Evolutionary conservation across 2,329 filamentous ascomycete species (phyloP), one percentile per base, ranked within the genome.

Genomic region (Cadophora sp.): DNA sequence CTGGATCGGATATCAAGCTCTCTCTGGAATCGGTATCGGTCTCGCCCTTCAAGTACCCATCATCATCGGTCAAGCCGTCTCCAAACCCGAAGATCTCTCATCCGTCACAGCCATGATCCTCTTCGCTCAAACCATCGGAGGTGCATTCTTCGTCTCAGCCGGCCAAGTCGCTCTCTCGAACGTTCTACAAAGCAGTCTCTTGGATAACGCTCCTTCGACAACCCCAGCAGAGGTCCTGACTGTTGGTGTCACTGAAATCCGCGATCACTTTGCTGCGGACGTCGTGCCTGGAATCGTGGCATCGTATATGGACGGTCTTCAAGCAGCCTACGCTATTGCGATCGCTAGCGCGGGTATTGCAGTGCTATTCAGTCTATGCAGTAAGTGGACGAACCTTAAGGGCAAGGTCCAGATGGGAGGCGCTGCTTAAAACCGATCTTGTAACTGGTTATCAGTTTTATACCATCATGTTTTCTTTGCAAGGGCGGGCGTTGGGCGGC

Each of bases 241-340:
- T 1, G 81, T 81, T 0, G 83, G 83, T 18, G 83, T 83, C 3
- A 90, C 88, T 0, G 83, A 86, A 70, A 80, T 93, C 45, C 83
- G 87, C 70, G 67, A 74, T 5, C 78, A 78, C 1, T 86, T 91
- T 69, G 74, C 81, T 0, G 65, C 73, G 0, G 75, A 84, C n/a
- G 82, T 81, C 66, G 79, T 90, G 2, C 73, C 79, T 0, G 79
- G 81, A 0, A 87, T 92, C 48, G 80, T 91, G 30, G 70, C 77
- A 0, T 87, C 86, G 0, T 92, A 92, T 79, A 91, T 85, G 72
- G 78, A 85, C 62, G 86, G 86, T 0, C 85, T 90, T 72, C 88
- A 89, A 74, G 87, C 90, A 8, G 82, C 83, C 4, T 85, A 89
- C 47, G 89, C 87, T 11, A 81, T 89, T 70, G 82, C 83, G 16